phyloP scores from a whole-genome alignment of 2,329 filamentous ascomycete species.

The Talaromyces islandicus region DNA sequence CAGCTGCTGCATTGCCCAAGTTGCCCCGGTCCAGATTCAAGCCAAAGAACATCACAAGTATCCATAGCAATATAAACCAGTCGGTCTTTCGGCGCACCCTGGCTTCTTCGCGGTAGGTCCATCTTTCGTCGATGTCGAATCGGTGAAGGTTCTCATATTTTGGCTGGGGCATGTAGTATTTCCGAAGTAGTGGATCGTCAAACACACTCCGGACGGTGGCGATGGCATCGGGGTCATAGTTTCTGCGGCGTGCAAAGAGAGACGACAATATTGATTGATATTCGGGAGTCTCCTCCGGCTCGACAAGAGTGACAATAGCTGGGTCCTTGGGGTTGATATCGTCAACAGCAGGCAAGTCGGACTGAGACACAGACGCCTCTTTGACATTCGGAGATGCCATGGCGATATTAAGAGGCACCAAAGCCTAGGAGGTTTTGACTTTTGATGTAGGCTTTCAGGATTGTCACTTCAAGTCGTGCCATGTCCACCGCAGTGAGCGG shows the following conservation, averaged over 20 bases:
- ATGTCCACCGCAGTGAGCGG: background rate
- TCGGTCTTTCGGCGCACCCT: conserved; percentile 24
- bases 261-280: conserved; percentile 3
- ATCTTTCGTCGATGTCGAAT: conserved; percentile 25
- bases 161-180: conserved; percentile 23
- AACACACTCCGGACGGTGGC: conserved; percentile 29
- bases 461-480: background rate
- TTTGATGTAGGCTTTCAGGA: background rate
- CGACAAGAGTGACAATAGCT: background rate
- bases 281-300: conserved; percentile 2
- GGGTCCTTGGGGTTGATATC: background rate
- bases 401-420: no score
- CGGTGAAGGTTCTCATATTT: conserved; percentile 33
- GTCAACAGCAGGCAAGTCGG: background rate
- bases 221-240: conserved; percentile 15
- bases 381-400: conserved; percentile 1
- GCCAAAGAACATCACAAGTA: conserved; percentile 41
- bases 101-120: conserved; percentile 23
- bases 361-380: background rate
- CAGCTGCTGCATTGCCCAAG: conserved; percentile 6
- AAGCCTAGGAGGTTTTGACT: background rate
- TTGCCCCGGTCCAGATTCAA: conserved; percentile 10
- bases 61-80: conserved; percentile 28
- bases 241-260: conserved; percentile 1
- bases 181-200: conserved; percentile 35